Percentiles rank a stretch among this genome's conserved stretches.
Conservation (phyloP, 352 stramenopile species). For the Pythium aristosporum region DNA sequence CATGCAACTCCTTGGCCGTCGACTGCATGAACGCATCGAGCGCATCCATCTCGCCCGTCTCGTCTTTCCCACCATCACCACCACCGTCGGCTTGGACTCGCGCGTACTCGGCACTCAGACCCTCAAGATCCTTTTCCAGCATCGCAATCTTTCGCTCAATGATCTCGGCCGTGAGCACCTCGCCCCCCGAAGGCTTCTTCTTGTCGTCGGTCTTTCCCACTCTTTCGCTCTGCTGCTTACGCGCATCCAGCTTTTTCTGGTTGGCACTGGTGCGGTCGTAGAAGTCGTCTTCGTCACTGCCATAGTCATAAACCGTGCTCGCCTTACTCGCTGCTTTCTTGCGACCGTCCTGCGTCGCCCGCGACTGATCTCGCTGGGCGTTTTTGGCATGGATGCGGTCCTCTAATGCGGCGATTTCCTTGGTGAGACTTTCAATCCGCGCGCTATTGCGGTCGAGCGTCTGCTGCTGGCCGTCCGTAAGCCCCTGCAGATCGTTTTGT, state of each 20-base stretch:
- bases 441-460: conserved; percentile 62
- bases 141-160: conserved; percentile 44
- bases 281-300: conserved; percentile 78
- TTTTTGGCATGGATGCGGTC: conserved; percentile 52
- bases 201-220: not conserved
- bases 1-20: conserved; percentile 50
- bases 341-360: not conserved
- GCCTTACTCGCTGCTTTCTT: not conserved
- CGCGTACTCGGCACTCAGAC: conserved; percentile 30
- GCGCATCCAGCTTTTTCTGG: conserved; percentile 41
- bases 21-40: conserved; percentile 71
- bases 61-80: conserved; percentile 25
- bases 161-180: conserved; percentile 54
- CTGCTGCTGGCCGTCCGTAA: conserved; percentile 64
- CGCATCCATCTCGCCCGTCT: conserved; percentile 38
- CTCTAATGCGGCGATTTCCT: conserved; percentile 70
- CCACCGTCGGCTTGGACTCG: conserved; percentile 13
- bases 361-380: conserved; percentile 42
- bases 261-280: conserved; percentile 74
- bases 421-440: conserved; percentile 51
- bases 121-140: conserved; percentile 37
- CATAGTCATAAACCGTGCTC: conserved; percentile 34
- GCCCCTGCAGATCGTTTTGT: conserved; percentile 54
- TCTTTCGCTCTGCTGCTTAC: conserved; percentile 14
- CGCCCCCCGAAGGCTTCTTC: not conserved